phyloP scores from a whole-genome alignment of 306 rosid genomes.

The Fagus crenata region DNA sequence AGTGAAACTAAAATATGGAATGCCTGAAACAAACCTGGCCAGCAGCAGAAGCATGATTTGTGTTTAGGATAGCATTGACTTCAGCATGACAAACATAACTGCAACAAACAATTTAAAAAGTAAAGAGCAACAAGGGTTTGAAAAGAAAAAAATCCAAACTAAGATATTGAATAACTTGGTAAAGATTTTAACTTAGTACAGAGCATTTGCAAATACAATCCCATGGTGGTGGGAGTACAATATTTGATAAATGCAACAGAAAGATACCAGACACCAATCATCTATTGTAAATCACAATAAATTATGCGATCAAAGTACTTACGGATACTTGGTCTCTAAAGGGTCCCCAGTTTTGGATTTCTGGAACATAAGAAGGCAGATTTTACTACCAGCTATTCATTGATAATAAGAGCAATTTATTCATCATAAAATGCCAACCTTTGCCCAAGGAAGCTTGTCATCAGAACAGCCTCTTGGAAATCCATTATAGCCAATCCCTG shows the following conservation, averaged over 20 bases:
- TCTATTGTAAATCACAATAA: neutral
- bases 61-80: conserved; percentile 90
- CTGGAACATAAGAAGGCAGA: conserved; percentile 45
- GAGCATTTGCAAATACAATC: neutral
- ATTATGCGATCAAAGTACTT: conserved; percentile 37
- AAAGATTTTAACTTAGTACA: neutral
- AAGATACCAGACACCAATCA: neutral
- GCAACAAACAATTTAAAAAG: conserved; percentile 19
- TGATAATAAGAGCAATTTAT: neutral
- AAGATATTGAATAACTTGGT: neutral
- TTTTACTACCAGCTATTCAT: neutral
- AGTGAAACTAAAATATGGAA: neutral
- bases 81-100: conserved; percentile 98
- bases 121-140: conserved; percentile 2
- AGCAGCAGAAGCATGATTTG: conserved; percentile 92
- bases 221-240: neutral
- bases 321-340: conserved; percentile 92
- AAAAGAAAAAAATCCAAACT: neutral
- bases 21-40: conserved; percentile 67
- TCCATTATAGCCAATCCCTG: conserved; percentile 95
- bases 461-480: conserved; percentile 97
- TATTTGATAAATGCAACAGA: neutral
- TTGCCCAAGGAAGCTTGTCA: conserved; percentile 95
- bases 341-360: conserved; percentile 80
- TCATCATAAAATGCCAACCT: conserved; percentile 50